Percentiles rank a stretch among this genome's conserved stretches.
Evolutionary conservation across 2,329 filamentous ascomycete genomes (phyloP).

Genomic region (Paecilomyces dactylethromorphus): DNA sequence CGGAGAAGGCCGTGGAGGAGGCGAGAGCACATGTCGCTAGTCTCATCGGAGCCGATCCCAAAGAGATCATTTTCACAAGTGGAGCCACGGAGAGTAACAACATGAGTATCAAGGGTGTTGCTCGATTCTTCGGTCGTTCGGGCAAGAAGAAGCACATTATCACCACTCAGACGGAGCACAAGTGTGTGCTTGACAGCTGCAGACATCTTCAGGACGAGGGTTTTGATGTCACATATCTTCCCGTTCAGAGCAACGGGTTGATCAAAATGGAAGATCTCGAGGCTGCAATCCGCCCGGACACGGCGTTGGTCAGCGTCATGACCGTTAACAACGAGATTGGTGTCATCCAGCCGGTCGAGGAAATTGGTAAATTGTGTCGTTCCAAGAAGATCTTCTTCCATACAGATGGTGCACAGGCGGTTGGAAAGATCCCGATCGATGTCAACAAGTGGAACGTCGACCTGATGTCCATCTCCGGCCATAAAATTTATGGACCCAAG

Average conservation of each 20-base stretch:
- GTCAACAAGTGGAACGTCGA: constrained; percentile 98
- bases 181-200: constrained; percentile 96
- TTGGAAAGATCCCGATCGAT: constrained; percentile 96
- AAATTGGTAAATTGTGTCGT: constrained; percentile 89
- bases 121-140: constrained; percentile 83
- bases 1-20: constrained; percentile 84
- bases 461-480: constrained; percentile 95
- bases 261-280: constrained; percentile 78
- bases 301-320: constrained; percentile 92
- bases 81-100: constrained; percentile 98
- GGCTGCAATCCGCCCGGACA: constrained; percentile 84
- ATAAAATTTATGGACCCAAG: constrained; percentile 98
- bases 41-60: constrained; percentile 87
- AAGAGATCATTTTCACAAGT: constrained; percentile 98
- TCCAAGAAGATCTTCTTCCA: constrained; percentile 96
- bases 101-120: constrained; percentile 98
- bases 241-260: constrained; percentile 80
- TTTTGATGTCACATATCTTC: constrained; percentile 93
- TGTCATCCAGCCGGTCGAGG: constrained; percentile 91
- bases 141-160: constrained; percentile 99
- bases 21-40: constrained; percentile 76
- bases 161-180: constrained; percentile 96
- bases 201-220: constrained; percentile 95
- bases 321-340: constrained; percentile 99
- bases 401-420: constrained; percentile 90